Evolutionary conservation across 345 rosid genomes (phyloP).

Genomic region (Eucalyptus rudis): DNA sequence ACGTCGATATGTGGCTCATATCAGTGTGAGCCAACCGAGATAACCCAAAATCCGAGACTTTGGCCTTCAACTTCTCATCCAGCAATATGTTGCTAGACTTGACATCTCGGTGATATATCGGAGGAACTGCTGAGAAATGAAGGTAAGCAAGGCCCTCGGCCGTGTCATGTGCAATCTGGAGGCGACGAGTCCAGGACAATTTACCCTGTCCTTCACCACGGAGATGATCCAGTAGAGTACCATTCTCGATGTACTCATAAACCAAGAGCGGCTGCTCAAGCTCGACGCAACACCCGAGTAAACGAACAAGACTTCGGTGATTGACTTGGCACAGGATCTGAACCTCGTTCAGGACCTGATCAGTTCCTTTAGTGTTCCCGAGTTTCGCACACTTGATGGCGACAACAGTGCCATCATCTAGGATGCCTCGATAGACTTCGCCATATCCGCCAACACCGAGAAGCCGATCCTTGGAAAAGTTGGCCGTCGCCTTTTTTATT

Average conservation of each 20-base stretch:
- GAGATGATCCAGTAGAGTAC: conserved; percentile 25
- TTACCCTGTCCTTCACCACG: neutral
- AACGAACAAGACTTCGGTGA: conserved; percentile 26
- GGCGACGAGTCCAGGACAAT: conserved; percentile 18
- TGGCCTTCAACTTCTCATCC: conserved; percentile 27
- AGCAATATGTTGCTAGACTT: conserved; percentile 46
- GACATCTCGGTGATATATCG: conserved; percentile 37
- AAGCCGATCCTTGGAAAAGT: conserved; percentile 26
- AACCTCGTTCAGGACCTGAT: conserved; percentile 45
- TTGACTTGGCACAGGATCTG: conserved; percentile 43
- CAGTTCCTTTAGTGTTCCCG: conserved; percentile 33
- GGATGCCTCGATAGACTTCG: conserved; percentile 28
- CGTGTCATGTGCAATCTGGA: conserved; percentile 18
- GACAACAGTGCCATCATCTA: conserved; percentile 24
- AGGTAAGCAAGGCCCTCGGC: conserved; percentile 37
- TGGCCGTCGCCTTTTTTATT: conserved; percentile 26
- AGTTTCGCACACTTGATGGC: conserved; percentile 49
- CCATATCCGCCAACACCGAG: conserved; percentile 44
- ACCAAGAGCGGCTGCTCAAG: conserved; percentile 36
- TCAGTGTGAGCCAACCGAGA: conserved; percentile 32
- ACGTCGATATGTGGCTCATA: conserved; percentile 30
- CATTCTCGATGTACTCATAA: conserved; percentile 28
- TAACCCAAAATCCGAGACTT: conserved; percentile 36
- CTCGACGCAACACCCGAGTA: conserved; percentile 46
- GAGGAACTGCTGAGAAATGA: conserved; percentile 27